phyloP scores from a whole-genome alignment of 2,329 filamentous ascomycete genomes.

The Microdochium bolleyi region DNA sequence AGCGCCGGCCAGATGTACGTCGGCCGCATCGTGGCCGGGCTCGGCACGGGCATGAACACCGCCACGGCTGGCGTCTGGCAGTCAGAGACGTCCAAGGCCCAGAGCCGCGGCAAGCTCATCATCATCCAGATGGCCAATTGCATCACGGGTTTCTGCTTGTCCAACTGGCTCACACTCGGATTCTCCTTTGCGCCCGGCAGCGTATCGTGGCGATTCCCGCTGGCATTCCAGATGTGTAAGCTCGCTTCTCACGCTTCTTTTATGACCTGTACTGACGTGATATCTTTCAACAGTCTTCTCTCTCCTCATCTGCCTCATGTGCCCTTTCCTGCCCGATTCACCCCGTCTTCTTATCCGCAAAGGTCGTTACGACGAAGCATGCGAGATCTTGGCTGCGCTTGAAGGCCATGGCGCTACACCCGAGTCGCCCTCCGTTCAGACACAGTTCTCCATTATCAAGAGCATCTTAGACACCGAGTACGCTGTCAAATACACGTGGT shows the following conservation, averaged over 20 bases:
- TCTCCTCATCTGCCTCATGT: slow-evolving; percentile 6
- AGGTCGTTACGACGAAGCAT: slow-evolving; percentile 17
- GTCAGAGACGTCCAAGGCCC: slow-evolving; percentile 11
- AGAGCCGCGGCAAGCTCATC: slow-evolving; percentile 12
- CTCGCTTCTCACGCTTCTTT: background rate
- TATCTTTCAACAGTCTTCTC: slow-evolving; percentile 2
- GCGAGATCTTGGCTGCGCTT: slow-evolving; percentile 18
- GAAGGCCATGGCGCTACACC: slow-evolving; percentile 35
- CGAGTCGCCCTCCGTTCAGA: background rate
- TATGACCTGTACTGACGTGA: background rate
- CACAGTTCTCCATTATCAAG: slow-evolving; percentile 21
- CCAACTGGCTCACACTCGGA: slow-evolving; percentile 25
- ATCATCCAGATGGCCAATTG: slow-evolving; percentile 19
- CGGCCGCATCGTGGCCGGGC: slow-evolving; percentile 7
- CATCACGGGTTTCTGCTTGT: slow-evolving; percentile 25
- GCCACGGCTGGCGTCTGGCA: slow-evolving; percentile 9
- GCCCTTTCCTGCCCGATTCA: slow-evolving; percentile 18
- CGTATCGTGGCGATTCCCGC: slow-evolving; percentile 22
- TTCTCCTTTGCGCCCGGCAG: slow-evolving; percentile 13
- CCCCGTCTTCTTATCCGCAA: slow-evolving; percentile 24
- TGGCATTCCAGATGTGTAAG: slow-evolving; percentile 17
- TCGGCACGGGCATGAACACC: slow-evolving; percentile 11
- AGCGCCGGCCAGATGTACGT: slow-evolving; percentile 8
- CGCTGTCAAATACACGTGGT: background rate
- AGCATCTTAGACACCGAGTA: background rate